Conservation (phyloP, 2,329 filamentous ascomycete genomes). For the Dothistroma pini region DNA sequence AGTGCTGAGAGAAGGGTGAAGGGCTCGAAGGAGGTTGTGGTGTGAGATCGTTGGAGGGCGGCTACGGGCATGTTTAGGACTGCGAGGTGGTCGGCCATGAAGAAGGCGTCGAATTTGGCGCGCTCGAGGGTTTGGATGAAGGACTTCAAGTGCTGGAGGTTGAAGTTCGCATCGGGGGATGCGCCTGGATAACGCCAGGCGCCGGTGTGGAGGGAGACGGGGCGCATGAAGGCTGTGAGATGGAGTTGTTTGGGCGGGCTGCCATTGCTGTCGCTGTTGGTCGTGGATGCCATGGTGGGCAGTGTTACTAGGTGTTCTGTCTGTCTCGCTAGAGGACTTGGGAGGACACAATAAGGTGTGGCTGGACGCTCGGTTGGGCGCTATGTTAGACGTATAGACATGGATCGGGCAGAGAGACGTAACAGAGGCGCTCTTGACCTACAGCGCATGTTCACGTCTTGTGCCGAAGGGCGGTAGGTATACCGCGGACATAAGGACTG, state of each 20-base stretch:
- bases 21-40: conserved; percentile 55
- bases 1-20: conserved; percentile 42
- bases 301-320: not conserved
- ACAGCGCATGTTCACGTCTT: not conserved
- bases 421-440: not conserved
- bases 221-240: conserved; percentile 17
- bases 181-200: conserved; percentile 41
- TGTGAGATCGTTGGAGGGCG: conserved; percentile 56
- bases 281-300: not conserved
- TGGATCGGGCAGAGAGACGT: not conserved
- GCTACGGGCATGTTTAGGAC: conserved; percentile 46
- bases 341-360: not conserved
- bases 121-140: conserved; percentile 52
- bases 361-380: no score
- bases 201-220: conserved; percentile 51
- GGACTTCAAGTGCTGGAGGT: conserved; percentile 49
- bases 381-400: no score
- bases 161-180: conserved; percentile 57
- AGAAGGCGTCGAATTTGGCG: conserved; percentile 51
- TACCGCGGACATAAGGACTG: not conserved
- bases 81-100: conserved; percentile 48
- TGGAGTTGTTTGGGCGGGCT: conserved; percentile 11
- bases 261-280: not conserved
- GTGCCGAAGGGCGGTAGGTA: not conserved
- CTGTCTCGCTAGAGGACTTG: not conserved